Conservation (phyloP, 2,329 filamentous ascomycete species). For the Stachybotrys chlorohalonatus region DNA sequence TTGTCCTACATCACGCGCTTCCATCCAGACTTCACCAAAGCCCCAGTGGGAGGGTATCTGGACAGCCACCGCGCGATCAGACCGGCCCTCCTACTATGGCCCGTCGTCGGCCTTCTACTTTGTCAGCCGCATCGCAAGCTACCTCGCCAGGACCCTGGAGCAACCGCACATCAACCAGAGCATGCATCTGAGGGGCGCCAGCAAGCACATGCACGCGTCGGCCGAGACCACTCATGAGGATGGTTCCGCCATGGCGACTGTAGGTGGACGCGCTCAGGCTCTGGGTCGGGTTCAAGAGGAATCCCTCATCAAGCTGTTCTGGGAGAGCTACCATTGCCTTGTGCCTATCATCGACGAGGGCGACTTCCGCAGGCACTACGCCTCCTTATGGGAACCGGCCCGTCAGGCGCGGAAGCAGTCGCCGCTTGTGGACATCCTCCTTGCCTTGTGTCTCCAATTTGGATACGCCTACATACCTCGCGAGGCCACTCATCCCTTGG, state of each 20-base stretch:
- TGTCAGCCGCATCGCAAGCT: slow-evolving; percentile 28
- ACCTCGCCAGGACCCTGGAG: slow-evolving; percentile 21
- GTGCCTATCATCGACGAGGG: slow-evolving; percentile 31
- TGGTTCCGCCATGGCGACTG: background rate
- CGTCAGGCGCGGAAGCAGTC: slow-evolving; percentile 28
- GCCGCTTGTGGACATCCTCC: slow-evolving; percentile 40
- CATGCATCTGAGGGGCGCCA: slow-evolving; percentile 7
- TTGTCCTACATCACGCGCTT: background rate
- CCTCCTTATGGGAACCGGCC: slow-evolving; percentile 25
- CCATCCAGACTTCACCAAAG: background rate
- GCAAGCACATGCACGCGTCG: slow-evolving; percentile 3
- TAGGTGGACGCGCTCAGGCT: background rate
- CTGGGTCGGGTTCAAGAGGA: slow-evolving; percentile 33
- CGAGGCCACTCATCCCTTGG: background rate
- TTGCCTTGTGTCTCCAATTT: slow-evolving; percentile 43
- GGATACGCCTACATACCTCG: slow-evolving; percentile 17
- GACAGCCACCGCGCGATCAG: slow-evolving; percentile 23
- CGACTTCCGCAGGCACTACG: slow-evolving; percentile 33
- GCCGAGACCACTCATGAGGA: background rate
- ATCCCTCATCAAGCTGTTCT: slow-evolving; percentile 35
- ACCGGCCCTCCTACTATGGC: slow-evolving; percentile 31
- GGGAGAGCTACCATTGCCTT: slow-evolving; percentile 32
- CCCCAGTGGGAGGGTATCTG: slow-evolving; percentile 22
- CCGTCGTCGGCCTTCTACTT: slow-evolving; percentile 36
- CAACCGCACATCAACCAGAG: slow-evolving; percentile 10